Evolutionary conservation across 768 basidiomycete species (phyloP), one percentile per base, ranked within the genome.

Genomic region (Leucocoprinus sp.): DNA sequence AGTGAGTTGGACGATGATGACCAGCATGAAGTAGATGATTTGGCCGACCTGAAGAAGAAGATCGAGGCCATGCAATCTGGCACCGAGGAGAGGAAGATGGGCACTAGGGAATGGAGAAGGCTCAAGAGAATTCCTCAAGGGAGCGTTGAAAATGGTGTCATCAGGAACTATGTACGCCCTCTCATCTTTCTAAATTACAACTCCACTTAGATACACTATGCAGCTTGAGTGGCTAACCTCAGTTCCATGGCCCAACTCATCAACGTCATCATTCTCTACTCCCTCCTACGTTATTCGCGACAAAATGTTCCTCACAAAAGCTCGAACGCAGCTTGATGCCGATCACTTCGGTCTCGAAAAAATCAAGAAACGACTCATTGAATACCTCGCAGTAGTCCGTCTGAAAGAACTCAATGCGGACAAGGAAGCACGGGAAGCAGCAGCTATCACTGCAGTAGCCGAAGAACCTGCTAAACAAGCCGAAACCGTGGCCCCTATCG

Each of bases 331-430:
- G 57, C 77, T 97, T 7, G 92, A 97, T 54, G 72, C 79, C 11
- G 93, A 95, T 49, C 93, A 97, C 60, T 95, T 82, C 54, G 93
- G 93, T 1, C 69, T 97, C n/a, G 89, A 93, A 47, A 90, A 87
- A 60, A 84, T 97, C 60, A 97, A 96, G 72, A 82, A 87, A 51
- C 73, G 93, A 8, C 63, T 95, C 2, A 85, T 95, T 36, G 93
- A 96, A 57, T 96, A 91, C 40, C n/a, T n/a, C n/a, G n/a, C n/a
- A n/a, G n/a, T n/a, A n/a, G n/a, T n/a, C n/a, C n/a, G n/a, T n/a
- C n/a, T n/a, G n/a, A n/a, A n/a, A n/a, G n/a, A n/a, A n/a, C n/a
- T n/a, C n/a, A n/a, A n/a, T n/a, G n/a, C n/a, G n/a, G n/a, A n/a
- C n/a, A n/a, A n/a, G n/a, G n/a, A n/a, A n/a, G n/a, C n/a, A n/a